phyloP scores from a whole-genome alignment of 352 stramenopile genomes.

The Pythium folliculosum region DNA sequence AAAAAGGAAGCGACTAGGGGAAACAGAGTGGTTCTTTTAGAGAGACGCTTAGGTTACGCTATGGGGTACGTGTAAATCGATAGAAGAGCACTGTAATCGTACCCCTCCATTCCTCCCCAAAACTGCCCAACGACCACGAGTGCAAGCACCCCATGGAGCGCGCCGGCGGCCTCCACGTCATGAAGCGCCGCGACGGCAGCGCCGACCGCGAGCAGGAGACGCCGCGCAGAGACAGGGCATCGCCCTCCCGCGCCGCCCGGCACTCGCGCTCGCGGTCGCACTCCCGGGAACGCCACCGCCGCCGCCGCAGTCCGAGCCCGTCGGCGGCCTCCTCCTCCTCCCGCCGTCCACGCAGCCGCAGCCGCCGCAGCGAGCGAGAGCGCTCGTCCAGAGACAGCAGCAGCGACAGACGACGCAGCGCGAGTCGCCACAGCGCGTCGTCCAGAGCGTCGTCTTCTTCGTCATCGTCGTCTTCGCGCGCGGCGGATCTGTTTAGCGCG shows the following conservation, averaged over 20 bases:
- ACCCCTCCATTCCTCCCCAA: too few species aligned
- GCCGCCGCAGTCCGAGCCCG: constrained; percentile 15
- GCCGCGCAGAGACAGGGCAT: constrained; percentile 1
- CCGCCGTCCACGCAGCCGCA: constrained; percentile 12
- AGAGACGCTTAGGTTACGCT: too few species aligned
- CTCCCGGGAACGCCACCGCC: neutral
- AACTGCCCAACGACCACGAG: too few species aligned
- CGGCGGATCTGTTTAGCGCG: constrained; percentile 30
- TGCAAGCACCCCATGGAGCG: constrained; percentile 24
- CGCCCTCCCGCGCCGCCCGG: neutral
- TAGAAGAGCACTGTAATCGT: too few species aligned
- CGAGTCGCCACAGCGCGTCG: neutral
- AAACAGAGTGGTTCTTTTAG: too few species aligned
- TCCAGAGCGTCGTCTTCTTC: constrained; percentile 5
- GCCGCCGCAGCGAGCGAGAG: constrained; percentile 2
- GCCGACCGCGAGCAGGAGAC: neutral
- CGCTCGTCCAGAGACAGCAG: neutral
- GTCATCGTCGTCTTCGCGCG: constrained; percentile 1
- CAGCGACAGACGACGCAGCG: constrained; percentile 1
- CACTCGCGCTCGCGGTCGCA: constrained; percentile 3
- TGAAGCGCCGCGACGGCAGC: constrained; percentile 28
- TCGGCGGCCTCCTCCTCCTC: neutral
- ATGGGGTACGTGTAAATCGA: too few species aligned
- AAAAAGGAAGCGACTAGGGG: too few species aligned
- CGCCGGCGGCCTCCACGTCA: constrained; percentile 32